Conservation (phyloP, 1,139 yeast species). For the Lodderomyces elongisporus region DNA sequence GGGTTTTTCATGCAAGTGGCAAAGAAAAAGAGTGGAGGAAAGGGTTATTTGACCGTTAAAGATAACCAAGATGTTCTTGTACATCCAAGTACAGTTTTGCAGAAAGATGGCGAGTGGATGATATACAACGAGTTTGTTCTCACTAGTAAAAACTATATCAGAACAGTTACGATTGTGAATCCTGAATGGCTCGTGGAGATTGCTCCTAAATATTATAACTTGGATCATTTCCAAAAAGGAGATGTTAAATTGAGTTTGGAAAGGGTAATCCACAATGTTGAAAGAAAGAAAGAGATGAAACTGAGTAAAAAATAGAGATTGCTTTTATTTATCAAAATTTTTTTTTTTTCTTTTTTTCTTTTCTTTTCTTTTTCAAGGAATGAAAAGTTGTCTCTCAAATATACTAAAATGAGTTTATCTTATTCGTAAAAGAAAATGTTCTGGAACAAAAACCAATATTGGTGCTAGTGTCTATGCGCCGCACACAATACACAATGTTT, state of each 20-base stretch:
- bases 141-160: constrained; percentile 86
- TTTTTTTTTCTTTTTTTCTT: too few relatives aligned
- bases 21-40: constrained; percentile 68
- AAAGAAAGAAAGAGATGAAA: constrained; percentile 32
- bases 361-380: too few relatives aligned
- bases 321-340: too few relatives aligned
- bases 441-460: too few relatives aligned
- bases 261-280: constrained; percentile 52
- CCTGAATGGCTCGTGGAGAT: constrained; percentile 89
- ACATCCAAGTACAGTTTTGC: constrained; percentile 89
- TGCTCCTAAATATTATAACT: constrained; percentile 80
- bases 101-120: constrained; percentile 87
- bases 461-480: too few relatives aligned
- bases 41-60: constrained; percentile 79
- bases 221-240: constrained; percentile 72
- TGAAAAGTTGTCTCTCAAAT: too few relatives aligned
- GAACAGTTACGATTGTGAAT: constrained; percentile 88
- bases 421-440: too few relatives aligned
- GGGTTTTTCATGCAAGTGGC: constrained; percentile 99
- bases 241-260: constrained; percentile 80
- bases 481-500: constrained; percentile 10
- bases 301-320: too few relatives aligned
- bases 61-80: constrained; percentile 93
- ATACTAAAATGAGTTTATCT: too few relatives aligned
- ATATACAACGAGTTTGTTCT: constrained; percentile 92